Conservation (phyloP, 1,284 basidiomycete species). For the Cutaneotrichosporon sp. region DNA sequence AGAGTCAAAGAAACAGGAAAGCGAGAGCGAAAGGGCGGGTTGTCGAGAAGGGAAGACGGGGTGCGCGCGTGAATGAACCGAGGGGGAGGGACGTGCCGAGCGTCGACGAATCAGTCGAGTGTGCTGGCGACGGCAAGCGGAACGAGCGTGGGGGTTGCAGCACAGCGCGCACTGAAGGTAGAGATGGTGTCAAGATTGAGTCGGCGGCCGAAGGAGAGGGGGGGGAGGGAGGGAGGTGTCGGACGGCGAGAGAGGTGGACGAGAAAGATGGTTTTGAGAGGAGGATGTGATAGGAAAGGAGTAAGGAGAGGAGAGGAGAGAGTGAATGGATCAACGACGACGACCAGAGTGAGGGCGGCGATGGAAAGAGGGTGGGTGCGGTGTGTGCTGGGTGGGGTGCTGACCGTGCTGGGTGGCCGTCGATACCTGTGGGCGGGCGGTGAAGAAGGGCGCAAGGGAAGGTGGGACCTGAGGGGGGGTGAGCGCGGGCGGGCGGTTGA, state of each 20-base stretch:
- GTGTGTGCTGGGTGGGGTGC: too few relatives aligned
- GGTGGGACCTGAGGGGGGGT: too few relatives aligned
- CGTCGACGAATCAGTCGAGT: neutral
- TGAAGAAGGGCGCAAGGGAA: too few relatives aligned
- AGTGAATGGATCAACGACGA: neutral
- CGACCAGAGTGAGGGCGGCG: neutral
- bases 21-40: neutral
- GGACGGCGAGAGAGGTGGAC: neutral
- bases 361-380: neutral
- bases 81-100: neutral
- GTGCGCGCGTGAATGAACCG: constrained; percentile 1
- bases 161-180: neutral
- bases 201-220: neutral
- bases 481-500: too few relatives aligned
- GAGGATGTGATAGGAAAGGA: neutral
- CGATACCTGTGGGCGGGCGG: too few relatives aligned
- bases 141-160: constrained; percentile 4
- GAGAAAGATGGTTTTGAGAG: neutral
- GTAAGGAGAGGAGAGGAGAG: neutral
- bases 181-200: neutral
- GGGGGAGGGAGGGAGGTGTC: neutral
- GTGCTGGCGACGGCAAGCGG: neutral
- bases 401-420: too few relatives aligned
- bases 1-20: constrained; percentile 2
- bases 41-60: neutral